Evolutionary conservation across 73 alveolate genomes (phyloP).

Genomic region (Effrenium voratum): DNA sequence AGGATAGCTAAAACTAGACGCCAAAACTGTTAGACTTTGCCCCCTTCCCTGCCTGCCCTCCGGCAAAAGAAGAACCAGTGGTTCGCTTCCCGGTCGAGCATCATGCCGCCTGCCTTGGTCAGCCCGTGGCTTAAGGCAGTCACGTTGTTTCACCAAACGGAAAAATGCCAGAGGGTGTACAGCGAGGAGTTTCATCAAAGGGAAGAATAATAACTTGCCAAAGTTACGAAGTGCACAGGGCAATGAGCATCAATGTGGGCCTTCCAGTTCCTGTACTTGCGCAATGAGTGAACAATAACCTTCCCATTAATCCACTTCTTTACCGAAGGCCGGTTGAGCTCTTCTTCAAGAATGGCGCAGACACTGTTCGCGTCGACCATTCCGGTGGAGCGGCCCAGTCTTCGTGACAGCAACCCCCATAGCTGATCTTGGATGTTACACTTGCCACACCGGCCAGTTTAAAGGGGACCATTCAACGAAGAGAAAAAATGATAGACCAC

Average conservation of each 20-base stretch:
- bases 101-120: conserved; percentile 28
- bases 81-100: not conserved
- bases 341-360: not conserved
- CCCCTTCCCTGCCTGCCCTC: conserved; percentile 20
- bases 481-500: not conserved
- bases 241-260: not conserved
- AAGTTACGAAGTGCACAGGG: not conserved
- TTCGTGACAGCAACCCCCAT: conserved; percentile 21
- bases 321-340: conserved; percentile 1
- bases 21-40: too few relatives aligned
- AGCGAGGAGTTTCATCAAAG: too few relatives aligned
- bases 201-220: too few relatives aligned
- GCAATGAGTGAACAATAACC: not conserved
- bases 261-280: conserved; percentile 6
- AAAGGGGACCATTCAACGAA: not conserved
- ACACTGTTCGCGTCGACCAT: conserved; percentile 35
- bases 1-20: too few relatives aligned
- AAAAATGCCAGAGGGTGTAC: too few relatives aligned
- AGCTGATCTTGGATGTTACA: not conserved
- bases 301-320: not conserved
- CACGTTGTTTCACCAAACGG: too few relatives aligned
- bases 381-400: not conserved
- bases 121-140: too few relatives aligned
- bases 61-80: not conserved
- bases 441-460: not conserved